phyloP scores from a whole-genome alignment of 1,139 yeast genomes.

The Hanseniaspora gamundiae region DNA sequence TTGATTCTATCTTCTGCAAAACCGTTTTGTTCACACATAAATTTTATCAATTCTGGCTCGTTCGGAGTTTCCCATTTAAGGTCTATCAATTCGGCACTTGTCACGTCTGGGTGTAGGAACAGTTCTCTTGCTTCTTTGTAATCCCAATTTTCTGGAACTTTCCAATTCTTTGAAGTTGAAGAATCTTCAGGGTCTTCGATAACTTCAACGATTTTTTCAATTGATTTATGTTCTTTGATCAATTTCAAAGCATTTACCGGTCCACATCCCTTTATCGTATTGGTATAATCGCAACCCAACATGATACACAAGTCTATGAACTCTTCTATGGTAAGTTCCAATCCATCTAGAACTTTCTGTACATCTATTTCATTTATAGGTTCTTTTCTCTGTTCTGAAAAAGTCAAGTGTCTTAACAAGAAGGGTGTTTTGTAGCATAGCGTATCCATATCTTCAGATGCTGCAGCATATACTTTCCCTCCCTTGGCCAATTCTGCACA shows the following conservation, averaged over 20 bases:
- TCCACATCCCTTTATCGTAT: conserved; percentile 88
- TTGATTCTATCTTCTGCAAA: conserved; percentile 86
- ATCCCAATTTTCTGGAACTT: conserved; percentile 93
- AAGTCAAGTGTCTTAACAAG: conserved; percentile 77
- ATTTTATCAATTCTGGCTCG: conserved; percentile 27
- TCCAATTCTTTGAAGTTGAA: conserved; percentile 27
- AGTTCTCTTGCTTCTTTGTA: conserved; percentile 76
- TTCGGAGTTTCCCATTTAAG: conserved; percentile 49
- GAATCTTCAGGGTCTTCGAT: conserved; percentile 48
- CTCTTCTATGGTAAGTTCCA: conserved; percentile 57
- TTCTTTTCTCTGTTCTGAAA: conserved; percentile 84
- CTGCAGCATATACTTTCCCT: conserved; percentile 92
- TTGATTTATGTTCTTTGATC: conserved; percentile 70
- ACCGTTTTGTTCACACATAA: conserved; percentile 37
- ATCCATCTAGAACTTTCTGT: conserved; percentile 56
- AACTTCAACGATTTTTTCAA: conserved; percentile 64
- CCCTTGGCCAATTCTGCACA: conserved; percentile 86
- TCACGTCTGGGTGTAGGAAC: conserved; percentile 71
- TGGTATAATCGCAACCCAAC: conserved; percentile 95
- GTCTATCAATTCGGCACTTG: conserved; percentile 44
- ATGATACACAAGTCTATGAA: conserved; percentile 87
- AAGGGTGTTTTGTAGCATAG: conserved; percentile 81
- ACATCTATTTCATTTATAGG: conserved; percentile 82
- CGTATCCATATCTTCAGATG: conserved; percentile 98
- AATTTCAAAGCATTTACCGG: conserved; percentile 87